Evolutionary conservation across 371 early-diverging fungal species (phyloP).

Genomic region (Neoconidiobolus thromboides): DNA sequence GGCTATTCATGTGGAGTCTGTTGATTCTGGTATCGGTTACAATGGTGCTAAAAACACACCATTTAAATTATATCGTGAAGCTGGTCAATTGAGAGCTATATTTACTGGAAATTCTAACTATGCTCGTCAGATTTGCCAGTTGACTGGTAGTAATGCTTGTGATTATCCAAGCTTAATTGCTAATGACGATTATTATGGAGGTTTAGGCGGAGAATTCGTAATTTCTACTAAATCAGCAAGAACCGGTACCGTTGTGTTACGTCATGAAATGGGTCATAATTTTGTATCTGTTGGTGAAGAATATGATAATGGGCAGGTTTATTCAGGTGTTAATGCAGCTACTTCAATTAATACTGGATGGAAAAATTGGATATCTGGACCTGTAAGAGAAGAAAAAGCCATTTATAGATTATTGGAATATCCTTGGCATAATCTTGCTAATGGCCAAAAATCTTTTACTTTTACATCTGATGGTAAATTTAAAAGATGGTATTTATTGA

Average conservation of each 20-base stretch:
- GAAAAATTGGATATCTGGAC: constrained; percentile 27
- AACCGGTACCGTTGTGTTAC: constrained; percentile 28
- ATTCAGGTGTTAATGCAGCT: constrained; percentile 24
- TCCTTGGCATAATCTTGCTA: constrained; percentile 29
- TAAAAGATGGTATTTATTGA: constrained; percentile 22
- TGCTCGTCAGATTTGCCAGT: constrained; percentile 23
- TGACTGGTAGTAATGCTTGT: constrained; percentile 25
- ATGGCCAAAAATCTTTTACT: constrained; percentile 21
- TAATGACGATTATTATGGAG: constrained; percentile 33
- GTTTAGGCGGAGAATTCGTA: constrained; percentile 44
- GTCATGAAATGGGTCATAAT: constrained; percentile 41
- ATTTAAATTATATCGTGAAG: constrained; percentile 33
- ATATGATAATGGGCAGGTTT: constrained; percentile 36
- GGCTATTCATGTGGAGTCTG: constrained; percentile 24
- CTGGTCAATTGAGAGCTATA: constrained; percentile 35
- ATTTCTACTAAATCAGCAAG: constrained; percentile 30
- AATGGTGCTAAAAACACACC: constrained; percentile 23
- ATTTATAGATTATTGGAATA: constrained; percentile 22
- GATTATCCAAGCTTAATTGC: constrained; percentile 36
- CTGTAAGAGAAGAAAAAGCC: constrained; percentile 17
- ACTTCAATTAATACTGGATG: constrained; percentile 13
- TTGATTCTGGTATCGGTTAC: constrained; percentile 29
- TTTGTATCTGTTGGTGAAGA: constrained; percentile 31
- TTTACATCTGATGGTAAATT: constrained; percentile 25
- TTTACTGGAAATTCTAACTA: constrained; percentile 22